Conservation (phyloP, 1,284 basidiomycete genomes). For the Marasmius tenuissimus region DNA sequence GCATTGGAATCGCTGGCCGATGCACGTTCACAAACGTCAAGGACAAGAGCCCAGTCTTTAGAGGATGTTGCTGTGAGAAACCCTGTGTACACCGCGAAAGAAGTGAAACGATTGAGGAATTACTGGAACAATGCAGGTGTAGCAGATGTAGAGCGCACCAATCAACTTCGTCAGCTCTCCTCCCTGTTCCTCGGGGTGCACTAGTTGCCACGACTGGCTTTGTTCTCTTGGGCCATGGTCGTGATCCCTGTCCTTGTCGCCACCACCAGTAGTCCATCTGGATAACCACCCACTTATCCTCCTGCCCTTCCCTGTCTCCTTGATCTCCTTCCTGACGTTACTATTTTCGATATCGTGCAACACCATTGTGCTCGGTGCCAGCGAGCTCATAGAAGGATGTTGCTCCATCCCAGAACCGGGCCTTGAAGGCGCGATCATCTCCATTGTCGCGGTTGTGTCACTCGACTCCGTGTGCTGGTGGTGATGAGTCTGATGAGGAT, state of each 20-base stretch:
- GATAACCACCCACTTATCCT: constrained; percentile 32
- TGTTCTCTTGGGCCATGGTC: neutral
- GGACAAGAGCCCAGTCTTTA: constrained; percentile 72
- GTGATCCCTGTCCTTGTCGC: constrained; percentile 28
- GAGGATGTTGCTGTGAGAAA: constrained; percentile 73
- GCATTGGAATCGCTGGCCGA: constrained; percentile 65
- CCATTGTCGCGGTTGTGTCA: constrained; percentile 33
- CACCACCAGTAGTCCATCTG: constrained; percentile 34
- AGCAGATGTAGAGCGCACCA: constrained; percentile 36
- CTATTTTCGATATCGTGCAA: neutral
- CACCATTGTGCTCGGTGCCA: neutral
- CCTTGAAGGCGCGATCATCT: neutral
- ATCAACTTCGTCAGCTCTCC: constrained; percentile 69
- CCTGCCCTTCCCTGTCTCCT: constrained; percentile 27
- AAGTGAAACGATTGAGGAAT: neutral
- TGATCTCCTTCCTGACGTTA: constrained; percentile 30
- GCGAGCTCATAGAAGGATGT: neutral
- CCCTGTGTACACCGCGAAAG: constrained; percentile 37
- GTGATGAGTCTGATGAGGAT: neutral
- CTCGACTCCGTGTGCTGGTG: constrained; percentile 24
- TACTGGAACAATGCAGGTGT: neutral
- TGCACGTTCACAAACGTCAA: constrained; percentile 77
- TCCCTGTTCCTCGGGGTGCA: constrained; percentile 5
- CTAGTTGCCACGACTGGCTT: constrained; percentile 14
- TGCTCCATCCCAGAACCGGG: constrained; percentile 14